These are phyloP conservation scores for Gossypium schwendimanii DNA, from an alignment of 441 rosid species.

Conservation along the genomic window DNA sequence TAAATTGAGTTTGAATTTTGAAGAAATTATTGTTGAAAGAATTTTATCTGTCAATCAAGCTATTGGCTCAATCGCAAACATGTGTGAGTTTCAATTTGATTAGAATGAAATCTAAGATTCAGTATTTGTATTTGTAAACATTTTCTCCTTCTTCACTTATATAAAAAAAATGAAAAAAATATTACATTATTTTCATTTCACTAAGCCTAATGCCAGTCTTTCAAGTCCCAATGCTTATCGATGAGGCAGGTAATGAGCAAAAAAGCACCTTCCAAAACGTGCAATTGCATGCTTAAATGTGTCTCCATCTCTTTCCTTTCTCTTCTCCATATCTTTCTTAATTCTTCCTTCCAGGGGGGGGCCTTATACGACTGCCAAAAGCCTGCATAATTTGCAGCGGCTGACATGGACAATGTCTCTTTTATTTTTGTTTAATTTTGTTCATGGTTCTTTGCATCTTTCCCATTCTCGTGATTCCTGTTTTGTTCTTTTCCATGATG, in stretches of 20 bases:
- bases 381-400: slow-evolving; percentile 33
- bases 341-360: not conserved
- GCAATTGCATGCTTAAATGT: not conserved
- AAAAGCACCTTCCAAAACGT: slow-evolving; percentile 18
- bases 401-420: slow-evolving; percentile 40
- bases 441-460: slow-evolving; percentile 18
- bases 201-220: slow-evolving; percentile 18
- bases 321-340: not conserved
- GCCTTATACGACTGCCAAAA: slow-evolving; percentile 16
- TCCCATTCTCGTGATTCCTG: slow-evolving; percentile 51
- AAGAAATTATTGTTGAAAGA: no score
- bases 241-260: slow-evolving; percentile 19
- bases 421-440: slow-evolving; percentile 9
- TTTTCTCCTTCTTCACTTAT: no score
- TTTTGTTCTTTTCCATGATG: slow-evolving; percentile 27
- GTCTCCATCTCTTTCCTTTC: not conserved
- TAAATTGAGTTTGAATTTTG: no score
- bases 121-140: no score
- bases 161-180: no score
- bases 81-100: no score
- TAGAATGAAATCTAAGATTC: no score
- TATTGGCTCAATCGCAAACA: no score
- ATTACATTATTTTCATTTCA: not conserved
- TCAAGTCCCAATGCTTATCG: slow-evolving; percentile 21
- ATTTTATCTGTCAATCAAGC: no score